Evolutionary conservation across 2,329 filamentous ascomycete genomes (phyloP), one percentile per base, ranked within the genome.

Genomic region (Graphilbum sp.): DNA sequence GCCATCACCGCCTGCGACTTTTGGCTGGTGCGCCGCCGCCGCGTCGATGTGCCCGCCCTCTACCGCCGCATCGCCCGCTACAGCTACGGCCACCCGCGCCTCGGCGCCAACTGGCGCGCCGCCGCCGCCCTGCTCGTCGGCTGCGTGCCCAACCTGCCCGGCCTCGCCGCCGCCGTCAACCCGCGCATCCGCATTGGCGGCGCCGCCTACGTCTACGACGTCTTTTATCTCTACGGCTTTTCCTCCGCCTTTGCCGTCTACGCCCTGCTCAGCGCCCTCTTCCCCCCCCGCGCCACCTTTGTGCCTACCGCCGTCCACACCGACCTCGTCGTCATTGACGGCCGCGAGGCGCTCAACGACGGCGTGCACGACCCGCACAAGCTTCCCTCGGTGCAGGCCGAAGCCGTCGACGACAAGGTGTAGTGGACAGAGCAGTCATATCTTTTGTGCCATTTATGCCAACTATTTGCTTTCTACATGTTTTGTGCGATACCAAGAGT

Each of bases 1-100:
- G 34, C 25, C 25, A 50, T 60, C 23, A 51, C 59, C 25, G 45
- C 53, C 12, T 46, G 43, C 34, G 56, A 62, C 41, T 63, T 56
- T 41, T 62, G 53, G 47, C 40, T 62, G 25, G 50, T 62, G 35
- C 54, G 57, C 18, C 46, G 48, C n/a, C 49, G 54, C 21, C 49
- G 48, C n/a, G 44, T 58, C 35, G 51, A 54, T 38, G 49, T 61
- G 29, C 54, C 53, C 1, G 55, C 56, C 18, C 44, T 61, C 35
- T 61, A 60, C 44, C 46, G 50, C 21, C 49, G 48, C 13, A 43
- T 53, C 35, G 53, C 52, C 23, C 53, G 53, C 29, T 60, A 59
- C 41, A 50, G 48, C 39, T 56, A 54, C 44, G 12, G 30, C 16
- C 33, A 44, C n/a, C n/a, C n/a, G n/a, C n/a, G n/a, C n/a, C n/a